Evolutionary conservation across 192 early-diverging fungal genomes (phyloP), one percentile per base, ranked within the genome.

Genomic region (Backusella westeae): DNA sequence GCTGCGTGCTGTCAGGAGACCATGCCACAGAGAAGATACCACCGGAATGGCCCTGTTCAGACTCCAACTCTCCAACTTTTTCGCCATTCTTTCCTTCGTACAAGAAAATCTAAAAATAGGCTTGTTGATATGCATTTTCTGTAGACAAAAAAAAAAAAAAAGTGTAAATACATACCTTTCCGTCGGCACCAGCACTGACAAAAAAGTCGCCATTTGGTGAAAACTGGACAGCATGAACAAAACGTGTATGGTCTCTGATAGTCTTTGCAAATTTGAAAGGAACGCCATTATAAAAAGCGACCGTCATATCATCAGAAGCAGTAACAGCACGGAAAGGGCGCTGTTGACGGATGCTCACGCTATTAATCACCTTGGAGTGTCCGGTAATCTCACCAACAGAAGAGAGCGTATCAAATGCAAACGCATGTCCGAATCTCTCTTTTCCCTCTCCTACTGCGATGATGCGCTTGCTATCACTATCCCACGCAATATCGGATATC

Each of bases 361-460:
- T 91, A 72, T 99, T 99, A 78, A 96, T 88, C 6, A 85, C 87
- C 79, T 94, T 95, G 83, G 89, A 90, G 82, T 99, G 98, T 9
- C 96, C 98, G 75, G 85, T 90, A 56, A 98, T 93, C 77, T 95
- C 93, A 53, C 98, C 98, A 36, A 93, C 91, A 7, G 95, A 94
- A 23, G 95, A 96, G 29, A 93, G 93, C 10, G 92, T 83, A 84
- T 99, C 97, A 74, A 92, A 95, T 56, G 93, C 81, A 83, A 98
- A 97, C 0, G 96, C 94, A 69, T 95, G 95, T 5, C 93, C 97
- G 75, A 92, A 96, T 67, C 93, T 94, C 77, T 95, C 95, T 81
- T 90, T 95, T 69, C 98, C 98, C 65, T 96, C 94, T 66, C 98
- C 98, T 4, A 97, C 98, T 26, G 94, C 98, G 81, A 99, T 91